Conservation (phyloP, 345 rosid genomes). For the Adansonia digitata region DNA sequence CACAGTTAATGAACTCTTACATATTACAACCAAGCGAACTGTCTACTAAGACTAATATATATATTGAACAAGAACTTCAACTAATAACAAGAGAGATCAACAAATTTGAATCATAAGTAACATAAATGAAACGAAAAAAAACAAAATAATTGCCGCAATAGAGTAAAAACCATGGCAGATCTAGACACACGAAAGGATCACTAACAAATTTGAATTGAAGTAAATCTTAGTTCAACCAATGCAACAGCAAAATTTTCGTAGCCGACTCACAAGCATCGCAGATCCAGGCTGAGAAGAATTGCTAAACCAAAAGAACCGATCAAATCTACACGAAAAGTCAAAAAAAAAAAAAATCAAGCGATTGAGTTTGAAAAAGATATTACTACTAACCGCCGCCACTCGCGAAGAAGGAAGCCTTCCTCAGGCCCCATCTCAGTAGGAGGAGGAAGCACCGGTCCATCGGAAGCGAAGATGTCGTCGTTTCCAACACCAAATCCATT, state of each 20-base stretch:
- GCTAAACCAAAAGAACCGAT: constrained; percentile 24
- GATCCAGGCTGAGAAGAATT: constrained; percentile 24
- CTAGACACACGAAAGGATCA: not conserved
- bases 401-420: constrained; percentile 61
- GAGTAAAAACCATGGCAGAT: not conserved
- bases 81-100: not conserved
- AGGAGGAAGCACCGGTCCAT: constrained; percentile 71
- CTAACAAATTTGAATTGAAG: not conserved
- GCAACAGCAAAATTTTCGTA: not conserved
- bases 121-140: not conserved
- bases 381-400: constrained; percentile 71
- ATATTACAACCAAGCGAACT: not conserved
- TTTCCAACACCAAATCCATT: constrained; percentile 33
- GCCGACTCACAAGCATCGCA: not conserved
- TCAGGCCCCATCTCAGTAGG: constrained; percentile 60
- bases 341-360: not conserved
- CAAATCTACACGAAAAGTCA: constrained; percentile 3
- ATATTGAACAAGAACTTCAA: not conserved
- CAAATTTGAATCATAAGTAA: not conserved
- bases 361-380: not conserved
- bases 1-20: not conserved
- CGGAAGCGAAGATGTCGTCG: constrained; percentile 39
- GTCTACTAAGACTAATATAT: not conserved
- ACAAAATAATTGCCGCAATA: not conserved
- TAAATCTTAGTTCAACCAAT: not conserved